phyloP scores from a whole-genome alignment of 225 moss, liverwort and hornwort species.

The Neckera pumila region DNA sequence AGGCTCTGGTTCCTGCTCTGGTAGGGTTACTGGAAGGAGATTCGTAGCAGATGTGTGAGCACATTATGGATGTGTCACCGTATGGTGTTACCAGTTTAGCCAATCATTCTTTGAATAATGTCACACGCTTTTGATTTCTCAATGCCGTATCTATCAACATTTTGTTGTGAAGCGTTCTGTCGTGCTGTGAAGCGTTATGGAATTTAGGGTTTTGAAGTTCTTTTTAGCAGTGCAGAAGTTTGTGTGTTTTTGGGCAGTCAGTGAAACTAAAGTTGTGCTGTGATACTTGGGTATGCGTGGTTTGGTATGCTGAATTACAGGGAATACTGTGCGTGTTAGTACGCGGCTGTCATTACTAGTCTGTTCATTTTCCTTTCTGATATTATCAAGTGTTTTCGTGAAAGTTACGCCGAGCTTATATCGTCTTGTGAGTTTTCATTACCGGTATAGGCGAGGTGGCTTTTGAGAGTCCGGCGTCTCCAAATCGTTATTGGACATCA shows the following conservation, averaged over 20 bases:
- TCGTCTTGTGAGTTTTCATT: too few species aligned
- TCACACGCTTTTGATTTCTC: neutral
- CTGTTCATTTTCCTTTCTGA: neutral
- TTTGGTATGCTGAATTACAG: neutral
- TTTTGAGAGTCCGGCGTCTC: neutral
- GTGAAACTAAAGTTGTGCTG: neutral
- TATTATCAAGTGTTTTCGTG: too few species aligned
- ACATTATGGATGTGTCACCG: neutral
- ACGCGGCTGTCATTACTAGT: neutral
- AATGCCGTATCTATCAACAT: neutral
- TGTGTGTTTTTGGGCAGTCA: neutral
- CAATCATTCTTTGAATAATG: constrained; percentile 4
- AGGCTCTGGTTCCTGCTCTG: neutral
- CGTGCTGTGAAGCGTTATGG: neutral
- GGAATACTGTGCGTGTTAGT: neutral
- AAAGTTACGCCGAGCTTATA: neutral
- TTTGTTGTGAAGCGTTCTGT: neutral
- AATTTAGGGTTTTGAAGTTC: neutral
- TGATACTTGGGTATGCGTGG: neutral
- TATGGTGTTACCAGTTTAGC: neutral
- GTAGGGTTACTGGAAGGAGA: neutral
- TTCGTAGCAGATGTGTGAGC: neutral
- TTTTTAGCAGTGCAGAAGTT: neutral
- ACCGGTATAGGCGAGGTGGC: too few species aligned
- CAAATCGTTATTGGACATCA: neutral